These are phyloP conservation scores for Microbotryum scabiosae DNA, from an alignment of 1,284 basidiomycete species.

Conservation along the genomic window DNA sequence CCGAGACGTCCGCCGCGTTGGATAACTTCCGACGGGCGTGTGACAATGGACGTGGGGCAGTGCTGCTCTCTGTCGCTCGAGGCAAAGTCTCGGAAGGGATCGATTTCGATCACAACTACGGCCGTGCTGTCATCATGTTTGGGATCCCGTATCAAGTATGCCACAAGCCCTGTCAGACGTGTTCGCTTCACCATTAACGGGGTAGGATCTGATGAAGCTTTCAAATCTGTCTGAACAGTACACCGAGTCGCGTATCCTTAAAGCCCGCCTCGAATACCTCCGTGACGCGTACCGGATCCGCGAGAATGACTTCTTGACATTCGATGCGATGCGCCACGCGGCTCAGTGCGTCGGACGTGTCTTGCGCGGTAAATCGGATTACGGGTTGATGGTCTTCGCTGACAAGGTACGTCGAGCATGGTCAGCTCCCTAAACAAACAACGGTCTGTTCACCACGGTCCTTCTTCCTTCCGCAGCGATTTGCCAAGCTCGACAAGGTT, in stretches of 20 bases:
- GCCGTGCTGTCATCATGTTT: slow-evolving; percentile 99
- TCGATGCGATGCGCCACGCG: slow-evolving; percentile 98
- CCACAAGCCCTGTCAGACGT: slow-evolving; percentile 11
- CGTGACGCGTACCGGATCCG: slow-evolving; percentile 97
- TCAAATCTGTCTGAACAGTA: slow-evolving; percentile 50
- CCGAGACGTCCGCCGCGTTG: slow-evolving; percentile 94
- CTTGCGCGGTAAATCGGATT: slow-evolving; percentile 95
- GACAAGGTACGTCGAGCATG: slow-evolving; percentile 63
- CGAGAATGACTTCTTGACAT: slow-evolving; percentile 96
- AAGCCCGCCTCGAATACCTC: slow-evolving; percentile 92
- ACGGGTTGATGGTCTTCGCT: slow-evolving; percentile 98
- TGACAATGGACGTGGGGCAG: slow-evolving; percentile 95
- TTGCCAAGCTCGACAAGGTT: slow-evolving; percentile 83
- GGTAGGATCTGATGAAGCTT: background rate
- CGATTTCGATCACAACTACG: slow-evolving; percentile 99
- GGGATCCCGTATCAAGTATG: slow-evolving; percentile 53
- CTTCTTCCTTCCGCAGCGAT: slow-evolving; percentile 56
- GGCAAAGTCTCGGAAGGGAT: slow-evolving; percentile 99
- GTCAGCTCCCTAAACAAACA: background rate
- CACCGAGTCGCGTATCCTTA: slow-evolving; percentile 94
- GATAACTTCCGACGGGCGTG: slow-evolving; percentile 97
- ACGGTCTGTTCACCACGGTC: background rate
- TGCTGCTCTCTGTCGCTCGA: slow-evolving; percentile 91
- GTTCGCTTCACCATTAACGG: background rate
- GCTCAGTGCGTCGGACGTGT: slow-evolving; percentile 98